Evolutionary conservation across 2,329 filamentous ascomycete genomes (phyloP), one percentile per base, ranked within the genome.

Genomic region (Nannizziopsis barbatae): DNA sequence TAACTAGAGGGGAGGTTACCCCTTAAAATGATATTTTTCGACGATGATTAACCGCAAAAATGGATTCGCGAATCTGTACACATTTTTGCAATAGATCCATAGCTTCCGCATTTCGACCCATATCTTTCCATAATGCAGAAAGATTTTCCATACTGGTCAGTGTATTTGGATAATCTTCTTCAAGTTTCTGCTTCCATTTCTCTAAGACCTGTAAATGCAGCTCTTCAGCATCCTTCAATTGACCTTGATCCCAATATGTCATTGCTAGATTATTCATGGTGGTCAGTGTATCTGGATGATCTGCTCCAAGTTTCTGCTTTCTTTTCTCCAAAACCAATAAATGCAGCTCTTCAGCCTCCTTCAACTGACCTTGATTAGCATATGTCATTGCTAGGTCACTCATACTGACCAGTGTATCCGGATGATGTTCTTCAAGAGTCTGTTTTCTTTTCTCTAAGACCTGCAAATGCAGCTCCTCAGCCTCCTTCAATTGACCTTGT

Each of bases 81-180:
- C n/a, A n/a, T n/a, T n/a, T n/a, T n/a, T n/a, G n/a, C n/a, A n/a
- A n/a, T n/a, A n/a, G n/a, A n/a, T n/a, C n/a, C n/a, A n/a, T n/a
- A n/a, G n/a, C n/a, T n/a, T n/a, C n/a, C n/a, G n/a, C n/a, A n/a
- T n/a, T n/a, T n/a, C n/a, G n/a, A n/a, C n/a, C 10, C 33, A 12
- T 36, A 14, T 4, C 3, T 36, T 36, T 36, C 10, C 33, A 36
- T 36, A 10, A 12, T 4, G 3, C 4, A 12, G 33, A 11, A 11
- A 60, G 42, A 30, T 50, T 55, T 27, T 47, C 50, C 52, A 59
- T 56, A 20, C 49, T 59, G 12, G 12, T 43, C 12, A 60, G 4
- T n/a, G 60, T 62, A 15, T 55, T 32, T 17, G 52, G 56, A 51
- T 62, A 55, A 31, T 62, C 55, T 11, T 44, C 17, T 2, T 58